Evolutionary conservation across 208 protist species (phyloP), one percentile per base, ranked within the genome.

Genomic region (Herpetomonas samuelpessoai): DNA sequence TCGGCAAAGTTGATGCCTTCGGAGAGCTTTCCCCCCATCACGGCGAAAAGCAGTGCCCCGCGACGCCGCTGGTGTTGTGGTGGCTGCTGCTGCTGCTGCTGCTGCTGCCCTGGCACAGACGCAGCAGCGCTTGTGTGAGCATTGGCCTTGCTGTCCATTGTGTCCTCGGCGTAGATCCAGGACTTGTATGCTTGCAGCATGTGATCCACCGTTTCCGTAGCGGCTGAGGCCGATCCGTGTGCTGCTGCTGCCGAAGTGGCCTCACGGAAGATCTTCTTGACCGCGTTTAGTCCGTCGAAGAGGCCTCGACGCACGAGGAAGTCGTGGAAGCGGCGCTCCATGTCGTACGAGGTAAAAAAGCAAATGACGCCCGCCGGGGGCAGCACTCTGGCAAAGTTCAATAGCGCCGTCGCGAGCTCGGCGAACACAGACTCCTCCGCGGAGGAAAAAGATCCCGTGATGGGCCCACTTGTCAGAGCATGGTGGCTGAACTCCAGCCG

Each of bases 1-100:
- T 99, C 98, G 9, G 71, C 76, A 56, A 99, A 99, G 83, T 99
- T 99, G 70, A 99, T 98, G 38, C 98, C 98, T 74, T 99, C 98
- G 19, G 86, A 97, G 29, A 99, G 72, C 49, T 98, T 97, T 10
- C 97, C 98, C 31, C 97, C 97, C 65, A 99, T 96, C 7, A 99
- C 96, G 24, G 79, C 79, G 30, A 93, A 88, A 0, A 99, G 71
- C 12, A 99, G 27, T 26, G 96, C 97, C 3, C 97, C 96, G 25
- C 85, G 50, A 3, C 44, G 18, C 26, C 12, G 1, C 2, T 39
- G 38, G n/a, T 68, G 25, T 41, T 49, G n/a, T 24, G 45, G 60
- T 7, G 19, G 31, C 49, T 10, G 24, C 19, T 56, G 16, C n/a
- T n/a, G n/a, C n/a, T n/a, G n/a, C n/a, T n/a, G n/a, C n/a, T n/a